Percentiles rank a stretch among this genome's conserved stretches.
Evolutionary conservation across 148 eudicot species (phyloP).

Genomic region (Drosera capensis): DNA sequence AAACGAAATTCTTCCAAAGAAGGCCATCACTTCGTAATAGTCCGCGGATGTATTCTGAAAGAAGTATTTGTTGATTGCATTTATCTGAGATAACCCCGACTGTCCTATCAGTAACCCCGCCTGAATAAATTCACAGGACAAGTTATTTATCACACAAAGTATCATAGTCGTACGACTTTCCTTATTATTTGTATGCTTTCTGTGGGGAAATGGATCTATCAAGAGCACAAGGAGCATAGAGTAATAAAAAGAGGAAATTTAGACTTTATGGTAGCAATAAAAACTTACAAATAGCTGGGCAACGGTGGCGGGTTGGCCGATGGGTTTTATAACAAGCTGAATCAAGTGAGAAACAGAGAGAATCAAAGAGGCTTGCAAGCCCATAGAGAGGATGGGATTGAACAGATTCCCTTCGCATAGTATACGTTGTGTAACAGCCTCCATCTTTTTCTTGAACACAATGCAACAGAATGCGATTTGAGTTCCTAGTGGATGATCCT

Average conservation of each 20-base stretch:
- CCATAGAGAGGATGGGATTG: constrained; percentile 75
- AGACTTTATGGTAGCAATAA: neutral
- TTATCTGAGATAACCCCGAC: constrained; percentile 44
- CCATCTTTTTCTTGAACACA: constrained; percentile 31
- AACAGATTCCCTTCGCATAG: constrained; percentile 44
- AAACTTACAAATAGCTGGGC: constrained; percentile 90
- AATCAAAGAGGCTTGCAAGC: constrained; percentile 55
- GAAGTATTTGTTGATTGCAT: constrained; percentile 28
- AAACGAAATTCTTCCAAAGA: constrained; percentile 57
- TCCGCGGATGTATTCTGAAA: constrained; percentile 35
- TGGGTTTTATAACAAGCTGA: constrained; percentile 57
- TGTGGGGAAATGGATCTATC: neutral
- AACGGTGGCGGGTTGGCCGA: constrained; percentile 75
- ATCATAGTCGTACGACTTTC: neutral
- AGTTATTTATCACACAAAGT: neutral
- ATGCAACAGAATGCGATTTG: no score
- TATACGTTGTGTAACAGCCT: constrained; percentile 28
- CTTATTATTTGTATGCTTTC: neutral
- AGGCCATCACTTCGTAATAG: constrained; percentile 63
- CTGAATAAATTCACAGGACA: constrained; percentile 22
- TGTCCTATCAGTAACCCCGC: constrained; percentile 80
- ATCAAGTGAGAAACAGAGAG: constrained; percentile 67
- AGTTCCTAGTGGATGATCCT: no score
- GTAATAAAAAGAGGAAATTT: no score
- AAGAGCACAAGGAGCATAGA: neutral